Percentiles rank a stretch among this genome's conserved stretches.
phyloP scores from a whole-genome alignment of 2,329 filamentous ascomycete genomes.

The Pezizomycotina sp. region DNA sequence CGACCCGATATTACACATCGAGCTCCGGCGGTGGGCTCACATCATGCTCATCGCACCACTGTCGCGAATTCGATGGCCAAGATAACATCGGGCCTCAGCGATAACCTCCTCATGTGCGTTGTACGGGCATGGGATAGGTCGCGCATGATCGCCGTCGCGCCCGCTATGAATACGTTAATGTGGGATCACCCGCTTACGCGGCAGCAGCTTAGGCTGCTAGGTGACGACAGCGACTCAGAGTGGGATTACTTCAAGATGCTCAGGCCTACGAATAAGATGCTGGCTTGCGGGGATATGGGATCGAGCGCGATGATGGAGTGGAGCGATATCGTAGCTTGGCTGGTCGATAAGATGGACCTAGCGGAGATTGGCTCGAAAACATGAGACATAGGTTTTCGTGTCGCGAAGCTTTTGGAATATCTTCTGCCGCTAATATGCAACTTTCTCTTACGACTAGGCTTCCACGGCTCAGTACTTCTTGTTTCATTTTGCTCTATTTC shows the following conservation, averaged over 20 bases:
- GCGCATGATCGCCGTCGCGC: slow-evolving; percentile 60
- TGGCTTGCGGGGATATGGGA: slow-evolving; percentile 75
- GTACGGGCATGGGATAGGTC: slow-evolving; percentile 75
- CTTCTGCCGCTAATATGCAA: too few species aligned
- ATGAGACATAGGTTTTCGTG: too few species aligned
- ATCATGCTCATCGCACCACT: slow-evolving; percentile 65
- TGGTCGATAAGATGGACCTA: slow-evolving; percentile 41
- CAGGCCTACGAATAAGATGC: slow-evolving; percentile 52
- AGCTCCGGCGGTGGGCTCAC: slow-evolving; percentile 67
- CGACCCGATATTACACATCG: slow-evolving; percentile 75
- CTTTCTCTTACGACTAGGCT: too few species aligned
- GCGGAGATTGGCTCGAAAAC: slow-evolving; percentile 3
- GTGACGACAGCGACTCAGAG: too few species aligned
- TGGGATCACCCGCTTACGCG: slow-evolving; percentile 69
- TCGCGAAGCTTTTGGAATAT: too few species aligned
- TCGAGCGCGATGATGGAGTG: slow-evolving; percentile 71
- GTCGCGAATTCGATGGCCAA: slow-evolving; percentile 75
- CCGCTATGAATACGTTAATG: slow-evolving; percentile 83
- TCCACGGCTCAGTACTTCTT: too few species aligned
- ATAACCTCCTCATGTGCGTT: slow-evolving; percentile 57
- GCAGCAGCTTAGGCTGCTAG: slow-evolving; percentile 51
- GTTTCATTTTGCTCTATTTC: too few species aligned
- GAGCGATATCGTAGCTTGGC: slow-evolving; percentile 48
- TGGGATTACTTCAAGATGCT: slow-evolving; percentile 69
- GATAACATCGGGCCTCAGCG: slow-evolving; percentile 58